phyloP scores from a whole-genome alignment of 208 protist species.

The Trypanosoma vivax region DNA sequence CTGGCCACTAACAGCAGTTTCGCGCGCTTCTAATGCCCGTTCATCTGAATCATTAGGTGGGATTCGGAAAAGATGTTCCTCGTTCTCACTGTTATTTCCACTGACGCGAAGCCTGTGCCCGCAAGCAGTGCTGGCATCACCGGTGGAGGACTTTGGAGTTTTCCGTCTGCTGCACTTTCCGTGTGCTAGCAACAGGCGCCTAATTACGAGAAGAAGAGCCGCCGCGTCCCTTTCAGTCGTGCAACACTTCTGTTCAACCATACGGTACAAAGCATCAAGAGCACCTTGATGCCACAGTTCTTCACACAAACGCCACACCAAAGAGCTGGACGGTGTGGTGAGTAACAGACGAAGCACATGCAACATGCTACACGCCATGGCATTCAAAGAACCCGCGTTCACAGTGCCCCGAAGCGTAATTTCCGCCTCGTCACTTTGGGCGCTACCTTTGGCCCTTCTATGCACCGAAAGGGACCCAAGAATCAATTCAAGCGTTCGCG shows the following conservation, averaged over 20 bases:
- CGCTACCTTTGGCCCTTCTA: background rate
- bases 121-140: too few species aligned
- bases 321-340: constrained; percentile 8
- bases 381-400: background rate
- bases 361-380: constrained; percentile 18
- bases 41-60: too few species aligned
- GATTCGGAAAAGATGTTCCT: background rate
- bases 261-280: constrained; percentile 41
- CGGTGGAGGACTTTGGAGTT: too few species aligned
- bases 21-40: too few species aligned
- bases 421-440: background rate
- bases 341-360: constrained; percentile 19
- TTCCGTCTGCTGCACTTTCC: too few species aligned
- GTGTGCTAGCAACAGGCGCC: constrained; percentile 33
- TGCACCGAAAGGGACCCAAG: background rate
- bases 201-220: constrained; percentile 54
- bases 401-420: too few species aligned
- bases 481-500: constrained; percentile 13
- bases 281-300: constrained; percentile 37
- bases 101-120: too few species aligned
- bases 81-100: too few species aligned
- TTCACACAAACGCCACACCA: constrained; percentile 37
- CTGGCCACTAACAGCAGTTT: background rate
- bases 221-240: constrained; percentile 50
- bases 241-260: constrained; percentile 36